Base-by-base conservation (phyloP, 2,329 filamentous ascomycete species). In the Aspergillus sp. region DNA sequence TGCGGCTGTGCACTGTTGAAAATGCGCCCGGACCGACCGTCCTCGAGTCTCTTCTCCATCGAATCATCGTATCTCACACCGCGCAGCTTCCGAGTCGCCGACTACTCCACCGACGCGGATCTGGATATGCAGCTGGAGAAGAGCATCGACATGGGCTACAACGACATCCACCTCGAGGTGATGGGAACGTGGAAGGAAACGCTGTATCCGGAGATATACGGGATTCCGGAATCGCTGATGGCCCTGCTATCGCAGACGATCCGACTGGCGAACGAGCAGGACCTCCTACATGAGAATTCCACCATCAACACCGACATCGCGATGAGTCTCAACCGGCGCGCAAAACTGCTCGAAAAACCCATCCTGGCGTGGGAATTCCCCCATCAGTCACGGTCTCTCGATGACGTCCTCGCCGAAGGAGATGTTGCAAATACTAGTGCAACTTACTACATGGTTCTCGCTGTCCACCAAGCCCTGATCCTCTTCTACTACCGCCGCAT, bases 401-500 rank as follows among this genome's bases (percentile, higher is more conserved):
- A 19, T 19, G 19, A 19, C 19, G 19, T 19, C 19, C 19, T 19
- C 19, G 19, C 19, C 19, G 19, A 19, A 19, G 19, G 19, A 19
- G 19, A 46, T 33, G 26, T 39, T 9, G 33, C 12, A n/a, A 36
- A 37, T 34, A 37, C 9, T 33, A 33, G 31, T 32, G 37, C 33
- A 39, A 37, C 13, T n/a, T n/a, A 19, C 13, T 46, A 58, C 39
- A 62, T 64, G 50, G 44, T 61, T 12, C 51, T 53, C 8, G 64
- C 64, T 1, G 47, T 69, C 47, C 60, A 62, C 37, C 59, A 60
- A n/a, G 61, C 57, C 5, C 45, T 67, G 5, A 52, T 68, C 12
- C 59, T 69, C 1, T 60, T 64, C 26, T 68, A 67, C 47, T 68
- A 68, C 44, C 56, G 65, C 1, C 58, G 65, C 4, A 53, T 68